phyloP scores from a whole-genome alignment of 208 protist genomes.

The Leishmania tropica region DNA sequence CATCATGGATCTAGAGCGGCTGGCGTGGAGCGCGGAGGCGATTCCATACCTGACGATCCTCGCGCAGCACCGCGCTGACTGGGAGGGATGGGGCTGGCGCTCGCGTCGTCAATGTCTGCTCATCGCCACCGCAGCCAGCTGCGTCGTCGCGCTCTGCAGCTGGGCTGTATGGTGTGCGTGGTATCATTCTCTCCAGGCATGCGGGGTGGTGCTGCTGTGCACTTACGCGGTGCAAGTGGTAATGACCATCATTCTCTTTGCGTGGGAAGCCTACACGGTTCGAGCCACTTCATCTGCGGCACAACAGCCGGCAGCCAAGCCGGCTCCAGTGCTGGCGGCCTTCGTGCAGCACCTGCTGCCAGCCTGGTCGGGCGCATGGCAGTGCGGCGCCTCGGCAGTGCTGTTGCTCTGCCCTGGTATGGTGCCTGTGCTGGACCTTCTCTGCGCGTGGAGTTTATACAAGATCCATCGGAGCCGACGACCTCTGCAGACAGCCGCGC shows the following conservation, averaged over 20 bases:
- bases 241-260: constrained; percentile 2
- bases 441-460: constrained; percentile 20
- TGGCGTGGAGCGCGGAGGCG: constrained; percentile 14
- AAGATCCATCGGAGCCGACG: constrained; percentile 10
- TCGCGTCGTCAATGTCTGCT: constrained; percentile 38
- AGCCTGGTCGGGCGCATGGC: constrained; percentile 7
- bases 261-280: constrained; percentile 3
- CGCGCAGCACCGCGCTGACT: constrained; percentile 31
- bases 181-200: constrained; percentile 2
- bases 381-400: background rate
- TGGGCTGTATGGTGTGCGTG: constrained; percentile 20
- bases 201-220: constrained; percentile 14
- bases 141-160: constrained; percentile 24
- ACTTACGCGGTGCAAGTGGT: constrained; percentile 15
- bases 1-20: constrained; percentile 34
- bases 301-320: background rate
- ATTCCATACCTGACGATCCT: constrained; percentile 37
- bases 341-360: constrained; percentile 20
- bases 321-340: constrained; percentile 2
- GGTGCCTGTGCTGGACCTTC: constrained; percentile 28
- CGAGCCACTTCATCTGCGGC: background rate
- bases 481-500: constrained; percentile 2
- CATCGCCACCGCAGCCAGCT: constrained; percentile 6
- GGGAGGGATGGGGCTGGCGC: constrained; percentile 46
- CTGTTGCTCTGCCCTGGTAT: constrained; percentile 18